Conservation (phyloP, 1,284 basidiomycete species). For the Leccinum pachyderme region DNA sequence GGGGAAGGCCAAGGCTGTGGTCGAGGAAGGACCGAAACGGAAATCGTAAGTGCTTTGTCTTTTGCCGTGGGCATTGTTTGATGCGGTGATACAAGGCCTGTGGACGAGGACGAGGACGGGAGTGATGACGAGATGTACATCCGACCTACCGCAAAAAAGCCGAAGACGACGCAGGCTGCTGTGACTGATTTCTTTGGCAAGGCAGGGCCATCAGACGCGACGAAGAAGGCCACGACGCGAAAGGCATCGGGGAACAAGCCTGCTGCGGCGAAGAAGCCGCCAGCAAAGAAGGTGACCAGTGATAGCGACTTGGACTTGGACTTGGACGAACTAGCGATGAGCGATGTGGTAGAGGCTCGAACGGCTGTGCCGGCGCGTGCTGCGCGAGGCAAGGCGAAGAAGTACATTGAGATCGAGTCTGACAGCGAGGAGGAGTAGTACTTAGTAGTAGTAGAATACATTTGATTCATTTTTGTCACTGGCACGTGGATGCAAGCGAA, state of each 20-base stretch:
- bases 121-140: conserved; percentile 42
- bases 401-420: conserved; percentile 53
- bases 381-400: conserved; percentile 41
- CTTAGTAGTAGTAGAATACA: neutral
- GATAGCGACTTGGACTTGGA: conserved; percentile 36
- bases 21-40: conserved; percentile 44
- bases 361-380: conserved; percentile 33
- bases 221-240: conserved; percentile 38
- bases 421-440: conserved; percentile 40
- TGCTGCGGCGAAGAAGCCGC: conserved; percentile 41
- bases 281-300: conserved; percentile 36
- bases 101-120: conserved; percentile 41
- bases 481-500: conserved; percentile 19
- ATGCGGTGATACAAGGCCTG: conserved; percentile 27
- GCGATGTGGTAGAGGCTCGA: conserved; percentile 21
- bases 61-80: neutral
- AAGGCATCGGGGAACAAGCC: conserved; percentile 54
- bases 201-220: conserved; percentile 32
- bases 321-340: conserved; percentile 27
- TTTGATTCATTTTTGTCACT: neutral
- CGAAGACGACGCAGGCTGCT: conserved; percentile 43
- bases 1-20: conserved; percentile 35
- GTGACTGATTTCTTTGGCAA: conserved; percentile 65
- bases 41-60: conserved; percentile 47
- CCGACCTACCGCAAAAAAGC: conserved; percentile 51